Base-by-base conservation (phyloP, 2,329 filamentous ascomycete genomes). In the Fusarium metavorans region DNA sequence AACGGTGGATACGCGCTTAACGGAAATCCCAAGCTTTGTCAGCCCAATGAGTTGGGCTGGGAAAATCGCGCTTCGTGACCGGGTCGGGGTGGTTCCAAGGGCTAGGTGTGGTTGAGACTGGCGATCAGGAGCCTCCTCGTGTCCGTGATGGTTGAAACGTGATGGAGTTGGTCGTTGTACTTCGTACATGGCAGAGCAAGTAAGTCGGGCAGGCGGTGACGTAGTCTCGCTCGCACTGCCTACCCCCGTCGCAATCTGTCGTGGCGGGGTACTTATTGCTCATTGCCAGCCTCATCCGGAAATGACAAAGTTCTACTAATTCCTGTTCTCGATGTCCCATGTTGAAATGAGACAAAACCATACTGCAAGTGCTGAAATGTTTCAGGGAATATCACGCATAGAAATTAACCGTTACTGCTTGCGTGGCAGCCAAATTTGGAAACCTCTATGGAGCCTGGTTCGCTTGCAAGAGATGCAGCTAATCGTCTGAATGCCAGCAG, bases 141-240 rank as follows among this genome's bases (percentile, higher is more conserved):
- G 45, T 64, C 60, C 66, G 50, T 45, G 61, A 54, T 67, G 64
- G 65, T 74, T 71, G 64, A 63, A 73, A 63, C 60, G 60, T 73
- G 73, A 77, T 76, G 66, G 50, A 74, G 67, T 75, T 70, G 70
- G 67, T 64, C 62, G 52, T 57, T 57, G 65, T 66, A 68, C 66
- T 68, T 71, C 52, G 64, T 56, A 66, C 68, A 71, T 68, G 64
- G 66, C 64, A 68, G 65, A 75, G 41, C 43, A 63, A 57, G 67
- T 58, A 73, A 66, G 66, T 74, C 45, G 61, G 68, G 73, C 52
- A 70, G 73, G 71, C 74, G 73, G 77, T 79, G 77, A 79, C 77
- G 77, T 79, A 78, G 77, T 76, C 74, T 59, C 67, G 60, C 68
- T 71, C 57, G 76, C 74, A 77, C 70, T 50, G 72, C 75, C 74